Evolutionary conservation across 768 basidiomycete species (phyloP).

Genomic region (Solioccasus polychromus): DNA sequence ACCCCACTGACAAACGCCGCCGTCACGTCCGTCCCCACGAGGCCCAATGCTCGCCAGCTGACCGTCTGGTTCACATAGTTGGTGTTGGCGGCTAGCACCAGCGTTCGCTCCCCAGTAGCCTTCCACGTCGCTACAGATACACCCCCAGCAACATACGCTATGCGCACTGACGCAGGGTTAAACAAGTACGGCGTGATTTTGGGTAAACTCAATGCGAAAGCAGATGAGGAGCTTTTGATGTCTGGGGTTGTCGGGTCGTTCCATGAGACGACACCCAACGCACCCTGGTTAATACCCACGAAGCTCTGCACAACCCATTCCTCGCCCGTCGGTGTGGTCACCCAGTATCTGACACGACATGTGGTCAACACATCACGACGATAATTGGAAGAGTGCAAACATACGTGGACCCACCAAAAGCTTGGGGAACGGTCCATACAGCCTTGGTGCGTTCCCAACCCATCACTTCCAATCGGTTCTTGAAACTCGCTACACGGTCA

Average conservation of each 20-base stretch:
- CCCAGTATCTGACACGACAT: conserved; percentile 49
- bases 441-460: conserved; percentile 69
- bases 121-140: conserved; percentile 56
- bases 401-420: conserved; percentile 48
- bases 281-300: conserved; percentile 70
- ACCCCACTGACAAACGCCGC: conserved; percentile 17
- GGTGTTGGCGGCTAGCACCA: conserved; percentile 53
- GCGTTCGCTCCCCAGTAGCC: conserved; percentile 34
- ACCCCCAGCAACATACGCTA: conserved; percentile 37
- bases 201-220: conserved; percentile 43
- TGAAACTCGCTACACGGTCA: conserved; percentile 63
- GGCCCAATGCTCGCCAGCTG: conserved; percentile 28
- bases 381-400: conserved; percentile 14
- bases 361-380: not conserved
- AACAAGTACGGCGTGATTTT: conserved; percentile 49
- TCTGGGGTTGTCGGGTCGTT: conserved; percentile 50
- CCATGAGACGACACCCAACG: conserved; percentile 50
- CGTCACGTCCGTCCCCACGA: conserved; percentile 1
- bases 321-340: conserved; percentile 59
- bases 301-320: conserved; percentile 68
- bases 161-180: conserved; percentile 37
- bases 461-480: conserved; percentile 53
- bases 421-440: conserved; percentile 81
- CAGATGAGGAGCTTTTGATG: conserved; percentile 52
- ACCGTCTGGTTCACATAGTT: conserved; percentile 39